Percentiles rank a stretch among this genome's conserved stretches.
Evolutionary conservation across 2,329 filamentous ascomycete species (phyloP).

Genomic region (Curvularia hawaiiensis): DNA sequence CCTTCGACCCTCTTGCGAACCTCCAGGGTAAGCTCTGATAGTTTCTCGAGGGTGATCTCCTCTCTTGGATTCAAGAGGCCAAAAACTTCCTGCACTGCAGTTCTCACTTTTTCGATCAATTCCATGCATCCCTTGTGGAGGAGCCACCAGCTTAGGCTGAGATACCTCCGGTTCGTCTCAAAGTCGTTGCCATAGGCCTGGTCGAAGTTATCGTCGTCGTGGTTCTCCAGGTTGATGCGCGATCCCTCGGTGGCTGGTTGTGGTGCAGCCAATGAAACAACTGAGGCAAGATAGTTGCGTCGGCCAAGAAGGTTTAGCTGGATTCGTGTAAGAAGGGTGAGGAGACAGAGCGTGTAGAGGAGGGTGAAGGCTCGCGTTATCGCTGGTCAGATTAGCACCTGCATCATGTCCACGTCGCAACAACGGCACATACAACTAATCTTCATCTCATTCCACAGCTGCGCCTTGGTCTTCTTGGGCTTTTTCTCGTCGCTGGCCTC

Average conservation of each 20-base stretch:
- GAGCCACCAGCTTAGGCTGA: constrained; percentile 98
- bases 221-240: constrained; percentile 88
- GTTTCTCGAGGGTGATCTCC: constrained; percentile 78
- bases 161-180: constrained; percentile 91
- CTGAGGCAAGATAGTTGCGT: constrained; percentile 92
- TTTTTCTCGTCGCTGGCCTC: constrained; percentile 54
- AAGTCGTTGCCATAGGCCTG: constrained; percentile 91
- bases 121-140: constrained; percentile 88
- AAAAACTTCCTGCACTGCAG: constrained; percentile 88
- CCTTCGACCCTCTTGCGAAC: constrained; percentile 88
- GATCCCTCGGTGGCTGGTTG: constrained; percentile 65
- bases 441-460: constrained; percentile 97
- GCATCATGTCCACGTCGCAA: constrained; percentile 20
- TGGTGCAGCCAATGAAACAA: constrained; percentile 84
- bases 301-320: constrained; percentile 96
- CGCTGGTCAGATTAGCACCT: constrained; percentile 57
- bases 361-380: constrained; percentile 90
- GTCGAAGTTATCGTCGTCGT: constrained; percentile 85
- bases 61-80: constrained; percentile 88
- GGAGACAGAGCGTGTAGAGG: constrained; percentile 85
- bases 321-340: constrained; percentile 90
- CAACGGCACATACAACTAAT: constrained; percentile 75
- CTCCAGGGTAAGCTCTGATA: constrained; percentile 80
- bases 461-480: constrained; percentile 81
- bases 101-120: constrained; percentile 78